phyloP scores from a whole-genome alignment of 768 basidiomycete genomes.

The Lactifluus echinatus region DNA sequence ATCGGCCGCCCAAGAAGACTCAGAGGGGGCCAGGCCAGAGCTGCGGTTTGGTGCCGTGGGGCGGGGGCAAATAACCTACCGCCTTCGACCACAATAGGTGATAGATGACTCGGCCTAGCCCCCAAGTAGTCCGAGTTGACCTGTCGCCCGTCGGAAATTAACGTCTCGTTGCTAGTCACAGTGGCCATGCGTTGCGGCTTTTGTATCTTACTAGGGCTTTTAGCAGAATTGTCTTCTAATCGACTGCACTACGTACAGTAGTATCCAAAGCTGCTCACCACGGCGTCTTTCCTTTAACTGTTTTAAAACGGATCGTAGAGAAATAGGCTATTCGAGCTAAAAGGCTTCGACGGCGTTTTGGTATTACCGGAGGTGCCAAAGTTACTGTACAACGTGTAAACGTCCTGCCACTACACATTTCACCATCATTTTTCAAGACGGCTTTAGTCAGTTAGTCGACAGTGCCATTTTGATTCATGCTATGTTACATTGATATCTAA shows the following conservation, averaged over 20 bases:
- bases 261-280: background rate
- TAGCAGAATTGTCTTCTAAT: background rate
- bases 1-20: constrained; percentile 9
- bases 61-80: background rate
- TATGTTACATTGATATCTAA: background rate
- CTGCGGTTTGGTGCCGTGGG: background rate
- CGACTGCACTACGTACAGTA: background rate
- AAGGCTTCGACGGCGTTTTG: constrained; percentile 5
- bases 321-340: background rate
- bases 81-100: background rate
- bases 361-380: background rate
- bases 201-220: no score
- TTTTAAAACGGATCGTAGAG: background rate
- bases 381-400: background rate
- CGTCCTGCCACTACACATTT: background rate
- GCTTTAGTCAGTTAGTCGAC: background rate
- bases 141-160: background rate
- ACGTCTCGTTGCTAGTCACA: background rate
- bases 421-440: background rate
- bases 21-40: background rate
- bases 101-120: background rate
- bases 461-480: background rate
- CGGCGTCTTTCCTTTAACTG: background rate
- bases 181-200: background rate
- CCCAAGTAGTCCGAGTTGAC: background rate